These are phyloP conservation scores for Helicocarpus griseus DNA, from an alignment of 2,329 filamentous ascomycete species.

Conservation along the genomic window DNA sequence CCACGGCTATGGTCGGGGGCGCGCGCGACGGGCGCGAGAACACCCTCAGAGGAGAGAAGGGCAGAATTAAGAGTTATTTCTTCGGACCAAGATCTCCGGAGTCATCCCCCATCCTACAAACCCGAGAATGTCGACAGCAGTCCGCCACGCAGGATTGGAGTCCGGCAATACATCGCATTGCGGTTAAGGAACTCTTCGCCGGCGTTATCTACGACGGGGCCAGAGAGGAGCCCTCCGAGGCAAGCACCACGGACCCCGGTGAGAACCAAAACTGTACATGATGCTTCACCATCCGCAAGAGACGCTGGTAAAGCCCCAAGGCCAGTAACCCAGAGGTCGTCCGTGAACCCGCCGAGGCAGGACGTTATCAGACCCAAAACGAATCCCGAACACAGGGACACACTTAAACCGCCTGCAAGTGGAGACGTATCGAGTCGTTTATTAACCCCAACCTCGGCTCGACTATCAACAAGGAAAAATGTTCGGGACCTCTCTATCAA, in stretches of 20 bases:
- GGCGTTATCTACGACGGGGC: background rate
- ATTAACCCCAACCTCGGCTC: slow-evolving; percentile 5
- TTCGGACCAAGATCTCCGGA: slow-evolving; percentile 18
- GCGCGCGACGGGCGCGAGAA: background rate
- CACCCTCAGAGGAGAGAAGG: background rate
- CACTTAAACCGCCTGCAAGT: background rate
- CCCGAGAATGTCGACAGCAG: background rate
- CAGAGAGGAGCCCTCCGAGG: background rate
- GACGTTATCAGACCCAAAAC: background rate
- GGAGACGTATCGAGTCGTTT: background rate
- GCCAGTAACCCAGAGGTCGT: background rate
- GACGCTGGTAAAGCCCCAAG: background rate
- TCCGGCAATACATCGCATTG: slow-evolving; percentile 1
- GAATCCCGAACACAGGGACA: background rate
- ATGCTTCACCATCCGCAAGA: background rate
- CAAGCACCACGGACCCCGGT: background rate
- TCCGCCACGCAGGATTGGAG: background rate
- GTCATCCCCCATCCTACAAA: background rate
- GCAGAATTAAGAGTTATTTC: slow-evolving; percentile 8
- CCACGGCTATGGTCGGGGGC: slow-evolving; percentile 5
- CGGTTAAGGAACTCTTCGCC: slow-evolving; percentile 6
- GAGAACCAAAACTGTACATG: background rate
- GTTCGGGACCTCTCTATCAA: slow-evolving; percentile 33
- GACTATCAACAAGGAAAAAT: slow-evolving; percentile 22
- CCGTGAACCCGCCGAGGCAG: background rate